Evolutionary conservation across 495 filamentous ascomycete genomes (phyloP).

Genomic region (Neurospora sp.): DNA sequence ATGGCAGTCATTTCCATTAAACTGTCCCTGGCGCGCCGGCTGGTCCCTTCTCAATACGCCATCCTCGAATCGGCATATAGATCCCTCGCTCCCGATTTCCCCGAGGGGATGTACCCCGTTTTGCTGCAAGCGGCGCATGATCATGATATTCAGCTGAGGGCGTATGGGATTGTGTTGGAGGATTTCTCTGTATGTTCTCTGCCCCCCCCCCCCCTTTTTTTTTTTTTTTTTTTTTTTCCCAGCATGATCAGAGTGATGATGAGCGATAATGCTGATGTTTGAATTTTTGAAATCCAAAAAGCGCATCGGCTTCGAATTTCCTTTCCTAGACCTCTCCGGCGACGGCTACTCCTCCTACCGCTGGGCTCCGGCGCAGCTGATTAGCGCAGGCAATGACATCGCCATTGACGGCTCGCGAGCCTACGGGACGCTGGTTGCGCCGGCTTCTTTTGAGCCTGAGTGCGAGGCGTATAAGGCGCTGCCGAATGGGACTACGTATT

Average conservation of each 20-base stretch:
- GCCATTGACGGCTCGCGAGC: constrained; percentile 26
- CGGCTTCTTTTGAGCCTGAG: constrained; percentile 24
- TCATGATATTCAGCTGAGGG: constrained; percentile 29
- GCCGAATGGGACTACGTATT: constrained; percentile 20
- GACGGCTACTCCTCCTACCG: constrained; percentile 30
- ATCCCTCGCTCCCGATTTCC: constrained; percentile 26
- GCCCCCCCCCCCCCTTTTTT: too few relatives aligned
- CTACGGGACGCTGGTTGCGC: constrained; percentile 29
- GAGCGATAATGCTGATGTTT: too few relatives aligned
- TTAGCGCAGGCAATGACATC: constrained; percentile 21
- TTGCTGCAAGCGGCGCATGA: constrained; percentile 34
- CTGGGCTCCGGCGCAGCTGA: constrained; percentile 30
- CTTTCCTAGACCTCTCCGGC: constrained; percentile 29
- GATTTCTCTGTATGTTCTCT: constrained; percentile 31
- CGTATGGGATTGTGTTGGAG: constrained; percentile 23
- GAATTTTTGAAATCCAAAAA: too few relatives aligned
- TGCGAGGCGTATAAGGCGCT: constrained; percentile 27
- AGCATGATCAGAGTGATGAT: too few relatives aligned
- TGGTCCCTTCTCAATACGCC: constrained; percentile 27
- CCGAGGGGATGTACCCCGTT: constrained; percentile 34
- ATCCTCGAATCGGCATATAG: constrained; percentile 32
- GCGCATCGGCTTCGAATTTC: constrained; percentile 37
- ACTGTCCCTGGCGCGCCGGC: too few relatives aligned
- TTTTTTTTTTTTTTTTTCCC: too few relatives aligned
- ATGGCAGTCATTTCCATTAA: too few relatives aligned